These are phyloP conservation scores for Xylaria scruposa DNA, from an alignment of 495 filamentous ascomycete genomes.

Conservation along the genomic window DNA sequence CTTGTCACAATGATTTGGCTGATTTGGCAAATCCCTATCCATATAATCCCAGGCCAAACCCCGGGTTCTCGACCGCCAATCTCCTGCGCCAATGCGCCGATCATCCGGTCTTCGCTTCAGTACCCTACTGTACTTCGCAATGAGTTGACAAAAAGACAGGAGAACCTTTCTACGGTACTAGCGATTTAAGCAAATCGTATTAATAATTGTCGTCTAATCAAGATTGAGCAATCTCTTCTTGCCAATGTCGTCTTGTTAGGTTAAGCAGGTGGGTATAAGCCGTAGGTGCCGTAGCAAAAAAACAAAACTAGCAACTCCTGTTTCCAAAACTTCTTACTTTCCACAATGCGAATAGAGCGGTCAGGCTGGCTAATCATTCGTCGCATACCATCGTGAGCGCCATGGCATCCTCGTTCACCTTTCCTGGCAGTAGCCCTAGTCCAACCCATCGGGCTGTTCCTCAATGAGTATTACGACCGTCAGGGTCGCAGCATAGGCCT, in stretches of 20 bases:
- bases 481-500: slow-evolving; percentile 72
- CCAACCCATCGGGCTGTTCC: slow-evolving; percentile 48
- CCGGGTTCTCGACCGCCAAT: neutral
- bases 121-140: neutral
- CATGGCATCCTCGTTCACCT: neutral
- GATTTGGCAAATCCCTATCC: slow-evolving; percentile 14
- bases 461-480: slow-evolving; percentile 72
- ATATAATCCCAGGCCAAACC: neutral
- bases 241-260: neutral
- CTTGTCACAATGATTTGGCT: neutral
- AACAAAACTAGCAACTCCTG: slow-evolving; percentile 14
- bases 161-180: neutral
- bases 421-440: slow-evolving; percentile 20
- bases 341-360: slow-evolving; percentile 1
- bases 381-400: neutral
- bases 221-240: neutral
- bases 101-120: slow-evolving; percentile 20
- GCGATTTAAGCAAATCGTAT: neutral
- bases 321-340: neutral
- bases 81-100: slow-evolving; percentile 13
- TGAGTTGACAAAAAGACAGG: neutral
- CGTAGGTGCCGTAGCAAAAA: slow-evolving; percentile 6
- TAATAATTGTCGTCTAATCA: slow-evolving; percentile 11
- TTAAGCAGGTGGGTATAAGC: slow-evolving; percentile 22
- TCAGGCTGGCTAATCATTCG: neutral